Evolutionary conservation across 2,329 filamentous ascomycete species (phyloP).

Genomic region (Fusarium sp.): DNA sequence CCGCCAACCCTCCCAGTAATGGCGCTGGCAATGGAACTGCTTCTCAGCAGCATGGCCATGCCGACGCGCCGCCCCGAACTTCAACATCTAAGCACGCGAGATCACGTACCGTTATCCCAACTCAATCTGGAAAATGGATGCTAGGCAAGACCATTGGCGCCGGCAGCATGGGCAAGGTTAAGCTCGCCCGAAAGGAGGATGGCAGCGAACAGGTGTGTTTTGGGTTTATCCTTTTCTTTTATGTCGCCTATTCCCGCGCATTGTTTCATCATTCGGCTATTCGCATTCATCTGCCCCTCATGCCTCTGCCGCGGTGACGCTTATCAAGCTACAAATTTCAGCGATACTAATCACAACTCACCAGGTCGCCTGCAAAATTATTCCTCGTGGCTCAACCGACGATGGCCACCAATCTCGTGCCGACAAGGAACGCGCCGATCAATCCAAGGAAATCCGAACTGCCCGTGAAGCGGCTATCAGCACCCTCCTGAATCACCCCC

Average conservation of each 20-base stretch:
- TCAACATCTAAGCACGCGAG: conserved; percentile 64
- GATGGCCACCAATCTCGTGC: conserved; percentile 78
- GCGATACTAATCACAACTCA: conserved; percentile 25
- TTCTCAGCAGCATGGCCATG: conserved; percentile 54
- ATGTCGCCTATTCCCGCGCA: neutral
- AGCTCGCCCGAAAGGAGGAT: conserved; percentile 90
- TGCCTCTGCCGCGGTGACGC: conserved; percentile 5
- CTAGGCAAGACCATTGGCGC: conserved; percentile 97
- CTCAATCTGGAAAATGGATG: conserved; percentile 91
- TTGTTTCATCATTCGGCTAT: conserved; percentile 1
- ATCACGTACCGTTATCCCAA: conserved; percentile 85
- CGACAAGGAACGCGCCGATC: conserved; percentile 89
- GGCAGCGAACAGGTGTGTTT: conserved; percentile 85
- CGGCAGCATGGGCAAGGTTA: conserved; percentile 99
- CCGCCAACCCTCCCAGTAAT: conserved; percentile 64
- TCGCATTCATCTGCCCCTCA: conserved; percentile 29
- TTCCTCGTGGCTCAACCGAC: conserved; percentile 89
- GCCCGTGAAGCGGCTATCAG: conserved; percentile 97
- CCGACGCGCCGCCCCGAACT: conserved; percentile 52
- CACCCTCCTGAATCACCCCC: conserved; percentile 91
- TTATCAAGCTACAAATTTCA: conserved; percentile 9
- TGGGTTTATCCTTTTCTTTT: neutral
- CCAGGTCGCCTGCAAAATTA: conserved; percentile 93
- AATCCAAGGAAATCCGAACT: conserved; percentile 95
- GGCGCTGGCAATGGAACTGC: conserved; percentile 64